Evolutionary conservation across 2,329 filamentous ascomycete genomes (phyloP).

Genomic region (Hypoxylon sp.): DNA sequence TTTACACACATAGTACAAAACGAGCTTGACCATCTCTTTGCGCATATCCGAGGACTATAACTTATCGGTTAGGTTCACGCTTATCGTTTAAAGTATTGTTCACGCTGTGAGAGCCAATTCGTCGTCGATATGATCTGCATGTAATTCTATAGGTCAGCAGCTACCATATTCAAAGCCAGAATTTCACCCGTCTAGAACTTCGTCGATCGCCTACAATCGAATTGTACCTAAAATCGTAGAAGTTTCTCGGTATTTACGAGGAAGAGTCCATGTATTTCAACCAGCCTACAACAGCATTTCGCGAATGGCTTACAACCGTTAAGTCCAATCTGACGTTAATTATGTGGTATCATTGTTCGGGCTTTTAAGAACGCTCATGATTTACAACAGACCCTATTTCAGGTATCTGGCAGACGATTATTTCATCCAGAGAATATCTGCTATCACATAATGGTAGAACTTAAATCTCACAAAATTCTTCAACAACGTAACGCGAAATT

Average conservation of each 20-base stretch:
- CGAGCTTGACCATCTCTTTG: neutral
- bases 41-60: neutral
- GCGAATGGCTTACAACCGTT: neutral
- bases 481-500: neutral
- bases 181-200: constrained; percentile 4
- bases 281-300: neutral
- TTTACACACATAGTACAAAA: neutral
- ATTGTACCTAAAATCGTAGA: neutral
- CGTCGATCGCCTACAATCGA: neutral
- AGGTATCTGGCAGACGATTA: too few species aligned
- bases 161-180: neutral
- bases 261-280: neutral
- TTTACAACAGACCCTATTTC: neutral
- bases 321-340: too few species aligned
- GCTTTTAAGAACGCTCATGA: neutral
- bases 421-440: too few species aligned
- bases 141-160: neutral
- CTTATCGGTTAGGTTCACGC: neutral
- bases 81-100: neutral
- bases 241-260: neutral
- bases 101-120: neutral
- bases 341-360: too few species aligned
- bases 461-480: neutral
- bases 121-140: neutral
- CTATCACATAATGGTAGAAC: too few species aligned